These are phyloP conservation scores for Annulohypoxylon maeteangense DNA, from an alignment of 495 filamentous ascomycete species.

Conservation along the genomic window DNA sequence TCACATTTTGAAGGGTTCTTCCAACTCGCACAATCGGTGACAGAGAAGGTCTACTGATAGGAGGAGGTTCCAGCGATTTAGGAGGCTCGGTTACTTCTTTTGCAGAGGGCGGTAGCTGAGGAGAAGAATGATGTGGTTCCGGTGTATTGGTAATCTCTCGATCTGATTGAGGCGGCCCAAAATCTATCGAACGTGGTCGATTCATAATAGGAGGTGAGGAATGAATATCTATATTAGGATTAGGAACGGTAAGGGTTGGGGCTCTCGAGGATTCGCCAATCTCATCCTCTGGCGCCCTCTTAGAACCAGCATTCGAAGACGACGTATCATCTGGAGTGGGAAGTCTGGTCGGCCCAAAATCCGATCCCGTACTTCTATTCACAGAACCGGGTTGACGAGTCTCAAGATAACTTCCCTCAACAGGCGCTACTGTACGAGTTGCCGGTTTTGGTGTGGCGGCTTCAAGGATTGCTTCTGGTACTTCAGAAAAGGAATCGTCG, in stretches of 20 bases:
- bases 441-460: constrained; percentile 59
- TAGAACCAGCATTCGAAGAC: constrained; percentile 55
- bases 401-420: constrained; percentile 13
- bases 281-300: constrained; percentile 36
- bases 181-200: constrained; percentile 45
- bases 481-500: constrained; percentile 64
- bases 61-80: constrained; percentile 39
- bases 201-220: constrained; percentile 45
- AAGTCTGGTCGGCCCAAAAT: constrained; percentile 56
- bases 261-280: constrained; percentile 19
- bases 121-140: constrained; percentile 48
- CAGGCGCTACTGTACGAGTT: constrained; percentile 13
- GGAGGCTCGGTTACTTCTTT: constrained; percentile 37
- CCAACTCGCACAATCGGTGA: constrained; percentile 65
- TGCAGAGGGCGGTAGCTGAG: constrained; percentile 46
- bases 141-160: constrained; percentile 44
- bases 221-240: constrained; percentile 30
- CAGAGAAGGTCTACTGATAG: constrained; percentile 52
- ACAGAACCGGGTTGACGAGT: constrained; percentile 12
- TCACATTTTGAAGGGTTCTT: constrained; percentile 60
- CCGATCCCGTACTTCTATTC: constrained; percentile 44
- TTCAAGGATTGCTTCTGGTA: constrained; percentile 57
- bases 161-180: constrained; percentile 38
- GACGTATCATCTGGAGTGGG: constrained; percentile 66
- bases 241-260: constrained; percentile 3